Percentiles rank a stretch among this genome's conserved stretches.
These are phyloP conservation scores for Waltiozyma sp. DNA, from an alignment of 1,139 yeast species.

Conservation along the genomic window DNA sequence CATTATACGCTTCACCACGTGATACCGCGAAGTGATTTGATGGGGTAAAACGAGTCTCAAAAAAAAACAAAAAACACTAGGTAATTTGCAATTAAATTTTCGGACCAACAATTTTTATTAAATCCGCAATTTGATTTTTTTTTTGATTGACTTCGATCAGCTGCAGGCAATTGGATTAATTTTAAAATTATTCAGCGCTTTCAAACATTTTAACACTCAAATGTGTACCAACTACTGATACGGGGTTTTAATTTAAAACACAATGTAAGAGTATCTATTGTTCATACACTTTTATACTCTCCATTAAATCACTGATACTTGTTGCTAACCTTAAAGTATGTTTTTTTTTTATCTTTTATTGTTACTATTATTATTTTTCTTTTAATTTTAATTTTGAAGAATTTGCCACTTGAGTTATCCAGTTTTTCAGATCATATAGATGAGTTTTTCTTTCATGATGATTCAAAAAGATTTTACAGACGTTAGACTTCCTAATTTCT, in stretches of 20 bases:
- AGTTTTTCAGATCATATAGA: too few species aligned
- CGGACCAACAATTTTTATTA: too few species aligned
- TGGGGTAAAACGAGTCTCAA: background rate
- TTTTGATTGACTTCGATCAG: background rate
- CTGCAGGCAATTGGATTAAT: background rate
- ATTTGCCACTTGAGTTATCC: too few species aligned
- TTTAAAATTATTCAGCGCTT: background rate
- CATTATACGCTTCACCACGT: background rate
- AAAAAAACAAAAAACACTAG: too few species aligned
- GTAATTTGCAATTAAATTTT: too few species aligned
- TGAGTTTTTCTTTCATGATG: slow-evolving; percentile 2
- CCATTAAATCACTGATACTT: too few species aligned
- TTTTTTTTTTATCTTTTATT: background rate
- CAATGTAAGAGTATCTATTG: background rate
- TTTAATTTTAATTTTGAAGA: background rate
- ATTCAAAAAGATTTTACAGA: slow-evolving; percentile 23
- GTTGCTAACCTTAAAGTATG: background rate
- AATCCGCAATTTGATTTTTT: too few species aligned
- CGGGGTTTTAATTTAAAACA: background rate
- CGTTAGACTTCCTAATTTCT: slow-evolving; percentile 41
- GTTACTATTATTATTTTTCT: background rate
- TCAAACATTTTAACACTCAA: background rate
- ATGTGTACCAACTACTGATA: background rate
- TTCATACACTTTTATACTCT: background rate
- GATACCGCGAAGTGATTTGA: background rate